Evolutionary conservation across 1,139 yeast genomes (phyloP), one percentile per base, ranked within the genome.

Genomic region (Debaryomyces udenii): DNA sequence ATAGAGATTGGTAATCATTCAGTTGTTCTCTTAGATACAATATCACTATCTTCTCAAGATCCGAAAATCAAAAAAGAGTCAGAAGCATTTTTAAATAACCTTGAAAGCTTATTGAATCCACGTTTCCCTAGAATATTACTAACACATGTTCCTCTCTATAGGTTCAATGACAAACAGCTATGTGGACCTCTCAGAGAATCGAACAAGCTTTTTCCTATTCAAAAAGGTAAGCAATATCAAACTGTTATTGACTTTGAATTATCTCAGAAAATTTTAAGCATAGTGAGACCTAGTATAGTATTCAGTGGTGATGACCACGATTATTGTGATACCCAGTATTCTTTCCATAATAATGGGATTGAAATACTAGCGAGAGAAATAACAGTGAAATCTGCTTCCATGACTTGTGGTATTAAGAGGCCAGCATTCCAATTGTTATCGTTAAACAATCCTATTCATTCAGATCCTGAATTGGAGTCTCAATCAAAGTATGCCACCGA

Each of bases 241-340:
- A 76, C 78, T 24, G 75, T 73, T 2, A 52, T 78, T 1, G 82
- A 80, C 29, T 70, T 76, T 22, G 77, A 76, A 4, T 55, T 85
- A 3, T 72, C 93, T 0, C 71, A 78, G 36, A 68, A 74, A 14
- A 73, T 93, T 6, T 61, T 93, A 30, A 56, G 70, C 3, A 63
- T 64, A 3, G 59, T 90, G 1, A 68, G 74, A 38, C 99, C 99
- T 0, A 66, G 68, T 13, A 65, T 84, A 6, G 74, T 88, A 1
- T 87, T 90, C 57, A 83, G 96, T 3, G 99, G 99, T 1, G 99
- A 93, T 58, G 99, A 93, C 59, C 99, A 93, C 64, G 99, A 93
- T 61, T 91, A 89, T 50, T 93, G 99, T 62, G 90, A 86, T 48
- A 78, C 86, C 10, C 63, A 67, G 9, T 96, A 90, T 54, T 62